Evolutionary conservation across 2,329 filamentous ascomycete species (phyloP), one percentile per base, ranked within the genome.

Genomic region (Setomelanomma holmii): DNA sequence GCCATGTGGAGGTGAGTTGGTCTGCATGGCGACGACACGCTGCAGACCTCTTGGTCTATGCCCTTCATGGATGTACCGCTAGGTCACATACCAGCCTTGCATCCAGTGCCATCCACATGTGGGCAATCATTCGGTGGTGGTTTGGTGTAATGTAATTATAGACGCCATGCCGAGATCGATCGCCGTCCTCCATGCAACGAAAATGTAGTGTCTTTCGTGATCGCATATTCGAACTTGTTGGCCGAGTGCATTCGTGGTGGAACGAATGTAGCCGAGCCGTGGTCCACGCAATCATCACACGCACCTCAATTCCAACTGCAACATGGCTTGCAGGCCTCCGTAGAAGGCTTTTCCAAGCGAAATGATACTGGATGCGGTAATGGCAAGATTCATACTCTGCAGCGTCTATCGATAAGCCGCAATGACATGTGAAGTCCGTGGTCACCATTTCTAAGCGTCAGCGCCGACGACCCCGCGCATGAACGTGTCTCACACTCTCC

Each of bases 1-100:
- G 38, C 14, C 36, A 33, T 40, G 16, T 57, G 51, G 55, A 58
- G 51, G 56, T 60, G 50, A 54, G 44, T 30, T 10, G 36, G 39
- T 36, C 34, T 45, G 10, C 8, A 49, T 44, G 40, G 34, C 36
- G 24, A 24, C 24, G 23, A 36, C 11, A 30, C 27, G 14, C 14
- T 6, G 27, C 27, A 30, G 27, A 14, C 27, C 27, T 14, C 5
- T 10, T 30, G 10, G 14, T 14, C 27, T 30, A 14, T 30, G 14
- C 10, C 27, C 27, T 30, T 14, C 14, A 2, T 14, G 27, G 27
- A 30, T 14, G 3, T 4, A 10, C 14, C 27, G 27, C 14, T 8
- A 30, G 14, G 27, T 30, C 27, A 30, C 27, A 30, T 30, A 8
- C 14, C 27, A 30, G 27, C 27, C 27, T 30, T 30, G 27, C 27